Evolutionary conservation across 495 filamentous ascomycete species (phyloP).

Genomic region (Penicillium lividum): DNA sequence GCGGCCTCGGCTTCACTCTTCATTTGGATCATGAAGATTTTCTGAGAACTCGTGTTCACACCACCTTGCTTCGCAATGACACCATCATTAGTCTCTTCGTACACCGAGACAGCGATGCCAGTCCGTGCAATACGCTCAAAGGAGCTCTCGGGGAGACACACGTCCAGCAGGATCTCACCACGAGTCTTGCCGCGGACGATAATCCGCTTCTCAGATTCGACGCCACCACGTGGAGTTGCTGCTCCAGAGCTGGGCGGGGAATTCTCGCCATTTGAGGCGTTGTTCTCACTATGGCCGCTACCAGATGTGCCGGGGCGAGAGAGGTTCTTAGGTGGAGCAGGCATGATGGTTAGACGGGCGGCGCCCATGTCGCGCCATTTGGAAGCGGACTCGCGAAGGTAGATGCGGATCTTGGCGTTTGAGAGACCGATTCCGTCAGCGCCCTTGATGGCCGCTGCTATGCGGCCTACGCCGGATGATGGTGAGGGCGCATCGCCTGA

Average conservation of each 20-base stretch:
- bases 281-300: constrained; percentile 31
- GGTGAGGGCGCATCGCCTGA: constrained; percentile 45
- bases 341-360: constrained; percentile 77
- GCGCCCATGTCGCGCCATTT: constrained; percentile 92
- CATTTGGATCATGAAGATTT: constrained; percentile 84
- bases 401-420: constrained; percentile 80
- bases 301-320: constrained; percentile 37
- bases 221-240: constrained; percentile 36
- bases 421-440: constrained; percentile 61
- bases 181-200: constrained; percentile 69
- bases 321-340: constrained; percentile 56
- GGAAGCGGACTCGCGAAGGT: constrained; percentile 70
- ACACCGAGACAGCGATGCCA: constrained; percentile 84
- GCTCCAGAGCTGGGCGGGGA: constrained; percentile 38
- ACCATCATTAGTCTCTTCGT: constrained; percentile 77
- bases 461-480: constrained; percentile 57
- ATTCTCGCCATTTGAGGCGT: constrained; percentile 12
- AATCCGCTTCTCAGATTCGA: constrained; percentile 73
- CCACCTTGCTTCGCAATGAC: constrained; percentile 64
- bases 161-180: constrained; percentile 72
- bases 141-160: constrained; percentile 75
- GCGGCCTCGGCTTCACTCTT: constrained; percentile 62
- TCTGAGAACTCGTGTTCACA: constrained; percentile 64
- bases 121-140: constrained; percentile 81
- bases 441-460: constrained; percentile 54